phyloP scores from a whole-genome alignment of 768 basidiomycete species.

The Lactifluus pinguis region DNA sequence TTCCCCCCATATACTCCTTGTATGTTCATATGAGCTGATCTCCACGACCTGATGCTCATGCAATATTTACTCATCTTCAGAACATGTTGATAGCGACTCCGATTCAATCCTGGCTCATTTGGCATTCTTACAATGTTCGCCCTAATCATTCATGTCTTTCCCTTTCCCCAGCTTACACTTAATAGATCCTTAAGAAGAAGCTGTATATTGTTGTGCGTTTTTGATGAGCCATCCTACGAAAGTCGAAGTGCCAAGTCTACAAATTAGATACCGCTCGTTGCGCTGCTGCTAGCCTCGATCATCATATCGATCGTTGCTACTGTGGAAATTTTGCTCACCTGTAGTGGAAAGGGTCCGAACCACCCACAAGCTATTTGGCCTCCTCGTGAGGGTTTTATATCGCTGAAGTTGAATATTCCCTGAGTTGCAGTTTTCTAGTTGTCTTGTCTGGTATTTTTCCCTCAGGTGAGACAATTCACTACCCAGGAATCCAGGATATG shows the following conservation, averaged over 20 bases:
- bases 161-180: background rate
- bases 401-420: background rate
- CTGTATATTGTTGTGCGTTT: conserved; percentile 1
- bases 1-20: background rate
- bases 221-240: background rate
- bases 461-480: background rate
- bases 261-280: background rate
- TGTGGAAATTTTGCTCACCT: background rate
- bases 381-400: background rate
- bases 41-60: background rate
- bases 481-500: background rate
- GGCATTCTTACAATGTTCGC: conserved; percentile 1
- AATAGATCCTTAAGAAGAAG: background rate
- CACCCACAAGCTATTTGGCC: background rate
- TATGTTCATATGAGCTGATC: background rate
- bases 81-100: background rate
- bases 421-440: background rate
- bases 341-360: background rate
- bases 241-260: background rate
- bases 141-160: background rate
- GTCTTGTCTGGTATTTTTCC: background rate
- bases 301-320: background rate
- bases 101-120: background rate
- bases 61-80: background rate
- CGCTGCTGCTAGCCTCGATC: background rate